phyloP scores from a whole-genome alignment of 2,329 filamentous ascomycete genomes.

The Cadophora sp. region DNA sequence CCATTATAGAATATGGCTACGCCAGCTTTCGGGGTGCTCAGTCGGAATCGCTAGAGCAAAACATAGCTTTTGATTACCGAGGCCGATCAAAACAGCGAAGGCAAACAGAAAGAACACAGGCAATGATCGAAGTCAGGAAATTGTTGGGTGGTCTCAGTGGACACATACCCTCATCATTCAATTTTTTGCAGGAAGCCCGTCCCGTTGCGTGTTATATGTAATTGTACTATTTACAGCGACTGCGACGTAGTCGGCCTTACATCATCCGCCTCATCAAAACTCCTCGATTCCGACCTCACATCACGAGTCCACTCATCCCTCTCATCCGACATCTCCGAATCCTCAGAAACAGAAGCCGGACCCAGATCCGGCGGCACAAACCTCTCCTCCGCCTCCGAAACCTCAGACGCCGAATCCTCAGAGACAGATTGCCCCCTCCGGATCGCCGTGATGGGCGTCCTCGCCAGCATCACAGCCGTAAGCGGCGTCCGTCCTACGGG shows the following conservation, averaged over 20 bases:
- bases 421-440: slow-evolving; percentile 32
- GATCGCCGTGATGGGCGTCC: slow-evolving; percentile 37
- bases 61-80: background rate
- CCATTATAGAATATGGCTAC: background rate
- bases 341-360: slow-evolving; percentile 23
- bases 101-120: background rate
- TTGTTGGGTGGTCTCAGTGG: background rate
- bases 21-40: background rate
- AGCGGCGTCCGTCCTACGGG: slow-evolving; percentile 29
- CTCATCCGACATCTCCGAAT: slow-evolving; percentile 32
- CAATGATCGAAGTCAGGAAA: background rate
- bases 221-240: slow-evolving; percentile 18
- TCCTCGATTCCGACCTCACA: slow-evolving; percentile 19
- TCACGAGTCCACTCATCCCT: slow-evolving; percentile 27
- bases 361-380: slow-evolving; percentile 14
- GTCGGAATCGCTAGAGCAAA: background rate
- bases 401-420: slow-evolving; percentile 27
- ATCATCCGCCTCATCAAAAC: slow-evolving; percentile 10
- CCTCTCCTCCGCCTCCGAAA: slow-evolving; percentile 31
- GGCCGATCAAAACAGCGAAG: background rate
- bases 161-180: background rate
- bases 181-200: slow-evolving; percentile 26
- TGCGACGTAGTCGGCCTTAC: slow-evolving; percentile 21
- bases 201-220: slow-evolving; percentile 21
- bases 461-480: slow-evolving; percentile 33